Conservation (phyloP, 768 basidiomycete genomes). For the Tricholomella constricta region DNA sequence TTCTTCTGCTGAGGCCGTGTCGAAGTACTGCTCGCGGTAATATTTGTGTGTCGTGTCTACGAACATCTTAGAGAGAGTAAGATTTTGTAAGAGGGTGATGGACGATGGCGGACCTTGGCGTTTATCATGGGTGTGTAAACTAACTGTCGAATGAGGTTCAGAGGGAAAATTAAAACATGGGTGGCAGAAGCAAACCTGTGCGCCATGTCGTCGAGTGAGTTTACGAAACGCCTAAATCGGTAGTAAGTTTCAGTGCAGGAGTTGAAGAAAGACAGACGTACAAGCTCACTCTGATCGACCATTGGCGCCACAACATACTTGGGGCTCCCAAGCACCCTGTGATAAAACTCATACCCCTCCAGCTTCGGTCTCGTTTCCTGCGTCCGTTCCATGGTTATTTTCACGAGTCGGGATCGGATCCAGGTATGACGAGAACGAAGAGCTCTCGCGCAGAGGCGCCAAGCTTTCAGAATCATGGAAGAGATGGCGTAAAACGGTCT, state of each 20-base stretch:
- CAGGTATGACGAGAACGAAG: too few relatives aligned
- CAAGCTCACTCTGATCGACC: constrained; percentile 98
- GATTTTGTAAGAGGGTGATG: background rate
- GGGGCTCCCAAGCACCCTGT: constrained; percentile 75
- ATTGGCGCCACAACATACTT: constrained; percentile 95
- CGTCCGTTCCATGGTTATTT: constrained; percentile 1
- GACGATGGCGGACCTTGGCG: constrained; percentile 59
- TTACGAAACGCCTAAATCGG: constrained; percentile 80
- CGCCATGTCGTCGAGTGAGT: constrained; percentile 80
- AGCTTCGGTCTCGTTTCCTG: constrained; percentile 40
- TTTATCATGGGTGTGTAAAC: constrained; percentile 99
- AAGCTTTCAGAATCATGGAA: too few relatives aligned
- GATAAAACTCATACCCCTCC: constrained; percentile 83
- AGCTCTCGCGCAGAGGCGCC: too few relatives aligned
- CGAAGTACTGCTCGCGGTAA: constrained; percentile 67
- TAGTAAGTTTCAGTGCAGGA: background rate
- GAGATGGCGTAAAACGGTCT: too few relatives aligned
- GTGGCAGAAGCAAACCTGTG: constrained; percentile 52
- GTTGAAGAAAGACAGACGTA: constrained; percentile 39
- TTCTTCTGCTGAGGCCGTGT: constrained; percentile 76
- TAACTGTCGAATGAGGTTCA: constrained; percentile 47
- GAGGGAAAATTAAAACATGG: background rate
- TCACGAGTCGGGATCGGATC: too few relatives aligned
- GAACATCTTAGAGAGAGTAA: constrained; percentile 56
- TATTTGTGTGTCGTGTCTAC: constrained; percentile 49